phyloP scores from a whole-genome alignment of 2,329 filamentous ascomycete species.

The Hypocreales sp. region DNA sequence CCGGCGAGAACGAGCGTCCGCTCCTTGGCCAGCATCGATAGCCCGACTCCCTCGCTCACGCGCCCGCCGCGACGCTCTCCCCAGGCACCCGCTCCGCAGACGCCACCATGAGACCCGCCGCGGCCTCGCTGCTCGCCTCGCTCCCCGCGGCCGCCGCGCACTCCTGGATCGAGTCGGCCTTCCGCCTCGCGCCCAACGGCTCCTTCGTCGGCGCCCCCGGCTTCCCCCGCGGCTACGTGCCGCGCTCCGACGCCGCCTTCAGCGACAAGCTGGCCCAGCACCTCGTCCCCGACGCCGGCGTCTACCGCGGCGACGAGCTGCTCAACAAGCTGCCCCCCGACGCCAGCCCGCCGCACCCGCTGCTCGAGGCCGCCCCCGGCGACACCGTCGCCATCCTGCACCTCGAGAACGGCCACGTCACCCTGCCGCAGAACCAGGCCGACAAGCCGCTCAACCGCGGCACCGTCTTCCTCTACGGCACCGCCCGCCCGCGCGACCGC shows the following conservation, averaged over 20 bases:
- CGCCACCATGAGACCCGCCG: conserved; percentile 9
- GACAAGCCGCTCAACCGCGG: conserved; percentile 52
- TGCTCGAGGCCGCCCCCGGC: conserved; percentile 43
- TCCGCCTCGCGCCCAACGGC: conserved; percentile 56
- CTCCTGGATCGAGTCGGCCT: conserved; percentile 70
- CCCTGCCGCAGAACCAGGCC: conserved; percentile 35
- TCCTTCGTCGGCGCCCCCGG: conserved; percentile 56
- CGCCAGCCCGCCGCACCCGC: conserved; percentile 36
- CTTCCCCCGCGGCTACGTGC: conserved; percentile 56
- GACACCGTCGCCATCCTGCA: conserved; percentile 53
- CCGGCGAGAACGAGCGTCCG: too few relatives aligned
- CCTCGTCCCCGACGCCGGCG: conserved; percentile 42
- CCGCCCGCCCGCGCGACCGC: conserved; percentile 35
- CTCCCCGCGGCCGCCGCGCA: conserved; percentile 39
- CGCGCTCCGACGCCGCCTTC: conserved; percentile 39
- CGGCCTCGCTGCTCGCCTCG: conserved; percentile 14
- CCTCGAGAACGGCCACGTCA: conserved; percentile 65
- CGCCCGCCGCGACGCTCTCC: too few relatives aligned
- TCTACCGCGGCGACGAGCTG: conserved; percentile 45
- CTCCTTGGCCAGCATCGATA: too few relatives aligned
- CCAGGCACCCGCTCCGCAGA: too few relatives aligned
- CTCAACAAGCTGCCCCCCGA: conserved; percentile 19
- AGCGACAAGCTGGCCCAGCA: conserved; percentile 43
- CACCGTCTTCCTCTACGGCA: conserved; percentile 63
- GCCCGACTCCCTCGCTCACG: too few relatives aligned